Base-by-base conservation (phyloP, 139 green algal species). In the Tetratostichococcus sp. region DNA sequence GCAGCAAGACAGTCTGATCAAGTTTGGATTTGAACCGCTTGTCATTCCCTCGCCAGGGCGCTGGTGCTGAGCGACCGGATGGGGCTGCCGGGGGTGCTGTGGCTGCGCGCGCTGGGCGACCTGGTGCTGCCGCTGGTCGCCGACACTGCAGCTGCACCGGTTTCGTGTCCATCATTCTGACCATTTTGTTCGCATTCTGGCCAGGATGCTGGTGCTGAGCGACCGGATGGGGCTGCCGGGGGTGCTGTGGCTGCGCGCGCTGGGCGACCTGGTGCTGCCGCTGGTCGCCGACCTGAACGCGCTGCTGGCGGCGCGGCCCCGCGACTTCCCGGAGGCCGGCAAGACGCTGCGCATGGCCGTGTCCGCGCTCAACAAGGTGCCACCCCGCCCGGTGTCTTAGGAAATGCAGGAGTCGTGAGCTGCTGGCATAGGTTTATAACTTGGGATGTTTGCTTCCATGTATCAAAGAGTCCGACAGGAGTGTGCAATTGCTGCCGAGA, bases 41-140 rank as follows among this genome's bases (percentile, higher is more conserved):
- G n/a, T n/a, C 39, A 85, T 84, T 4, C 82, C 88, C 0, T 67
- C 95, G 6, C 93, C 84, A 83, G 86, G 30, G 82, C 77, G 14
- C 83, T 95, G 62, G 78, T 94, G 31, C 77, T 81, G 3, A 89
- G 84, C 1, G 90, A 93, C 73, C 69, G 62, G 59, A 78, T 97
- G 25, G 50, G 50, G 14, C 17, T 62, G 50, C 17, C 50, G 14
- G 50, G 50, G 11, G 50, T n/a, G 50, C 50, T 62, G 50, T 26
- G 50, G 50, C 50, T 62, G 50, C 50, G 50, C 50, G 74, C 77
- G 4, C 67, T 89, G 68, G 59, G 70, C 22, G 79, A 87, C 72
- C 43, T 50, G 39, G 39, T 50, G 39, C 39, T 50, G 39, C 39
- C 39, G 8, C 39, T 50, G 39, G 39, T 50, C 8, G 39, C 39